phyloP scores from a whole-genome alignment of 1,284 basidiomycete genomes.

The Coniferiporia sulphurascens region DNA sequence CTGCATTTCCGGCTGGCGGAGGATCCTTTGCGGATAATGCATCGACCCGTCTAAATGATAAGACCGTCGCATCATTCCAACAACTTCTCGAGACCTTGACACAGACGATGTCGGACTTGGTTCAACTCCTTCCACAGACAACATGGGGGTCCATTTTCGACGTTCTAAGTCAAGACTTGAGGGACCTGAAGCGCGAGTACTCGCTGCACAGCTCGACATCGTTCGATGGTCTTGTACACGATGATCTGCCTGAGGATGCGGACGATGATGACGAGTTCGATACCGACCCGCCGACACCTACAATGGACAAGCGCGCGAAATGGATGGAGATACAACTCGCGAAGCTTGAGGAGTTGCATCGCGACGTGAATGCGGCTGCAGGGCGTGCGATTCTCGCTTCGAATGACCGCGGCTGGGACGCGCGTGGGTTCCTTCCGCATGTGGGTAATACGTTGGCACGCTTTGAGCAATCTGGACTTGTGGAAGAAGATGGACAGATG shows the following conservation, averaged over 20 bases:
- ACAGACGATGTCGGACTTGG: slow-evolving; percentile 77
- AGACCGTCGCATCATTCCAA: slow-evolving; percentile 80
- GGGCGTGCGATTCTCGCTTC: slow-evolving; percentile 74
- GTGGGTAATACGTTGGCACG: slow-evolving; percentile 58
- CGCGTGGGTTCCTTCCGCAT: slow-evolving; percentile 56
- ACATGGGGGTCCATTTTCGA: slow-evolving; percentile 51
- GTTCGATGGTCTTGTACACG: slow-evolving; percentile 76
- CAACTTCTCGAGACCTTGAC: slow-evolving; percentile 79
- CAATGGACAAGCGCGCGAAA: slow-evolving; percentile 75
- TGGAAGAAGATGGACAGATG: slow-evolving; percentile 40
- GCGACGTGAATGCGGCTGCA: slow-evolving; percentile 80
- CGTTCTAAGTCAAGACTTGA: slow-evolving; percentile 16
- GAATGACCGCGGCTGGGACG: slow-evolving; percentile 83
- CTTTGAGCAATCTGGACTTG: slow-evolving; percentile 61
- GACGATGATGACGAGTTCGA: slow-evolving; percentile 66
- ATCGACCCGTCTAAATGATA: slow-evolving; percentile 77
- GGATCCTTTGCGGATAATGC: slow-evolving; percentile 78
- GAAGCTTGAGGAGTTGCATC: slow-evolving; percentile 78
- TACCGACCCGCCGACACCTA: slow-evolving; percentile 67
- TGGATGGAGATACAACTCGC: slow-evolving; percentile 88
- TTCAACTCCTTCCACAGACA: slow-evolving; percentile 74
- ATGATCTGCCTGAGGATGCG: slow-evolving; percentile 82
- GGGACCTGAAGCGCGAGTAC: slow-evolving; percentile 15
- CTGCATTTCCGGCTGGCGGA: slow-evolving; percentile 77
- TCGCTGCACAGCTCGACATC: slow-evolving; percentile 64